phyloP scores from a whole-genome alignment of 164 flowering plant genomes.

The grape (Vitis vinifera) region DNA sequence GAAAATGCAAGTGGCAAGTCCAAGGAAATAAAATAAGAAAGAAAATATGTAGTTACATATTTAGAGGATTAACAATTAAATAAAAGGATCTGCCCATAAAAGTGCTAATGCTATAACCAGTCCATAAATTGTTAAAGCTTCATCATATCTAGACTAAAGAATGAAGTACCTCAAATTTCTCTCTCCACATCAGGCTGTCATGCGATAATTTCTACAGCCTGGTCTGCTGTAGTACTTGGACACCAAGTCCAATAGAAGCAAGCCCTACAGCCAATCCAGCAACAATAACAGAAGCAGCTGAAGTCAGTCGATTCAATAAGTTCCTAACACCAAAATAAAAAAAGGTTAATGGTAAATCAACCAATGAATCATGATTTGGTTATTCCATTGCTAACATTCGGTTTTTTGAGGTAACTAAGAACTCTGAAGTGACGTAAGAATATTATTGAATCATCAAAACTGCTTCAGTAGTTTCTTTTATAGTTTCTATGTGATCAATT shows the following conservation, averaged over 20 bases:
- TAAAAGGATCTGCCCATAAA: conserved; percentile 4
- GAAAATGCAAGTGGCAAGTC: too few species aligned
- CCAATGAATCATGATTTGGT: too few species aligned
- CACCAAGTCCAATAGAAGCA: not conserved
- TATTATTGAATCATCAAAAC: too few species aligned
- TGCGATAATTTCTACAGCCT: too few species aligned
- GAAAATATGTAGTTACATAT: too few species aligned
- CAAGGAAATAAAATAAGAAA: too few species aligned
- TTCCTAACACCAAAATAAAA: not conserved
- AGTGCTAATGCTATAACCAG: conserved; percentile 2
- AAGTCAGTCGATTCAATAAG: too few species aligned
- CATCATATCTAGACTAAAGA: conserved; percentile 9
- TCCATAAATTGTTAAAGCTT: conserved; percentile 12
- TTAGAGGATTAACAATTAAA: not conserved
- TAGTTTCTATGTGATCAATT: too few species aligned
- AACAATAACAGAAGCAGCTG: not conserved
- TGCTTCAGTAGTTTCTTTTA: too few species aligned
- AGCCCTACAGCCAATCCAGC: not conserved
- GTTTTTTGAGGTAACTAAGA: too few species aligned
- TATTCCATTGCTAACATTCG: too few species aligned
- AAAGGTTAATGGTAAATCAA: not conserved
- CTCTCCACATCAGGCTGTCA: not conserved
- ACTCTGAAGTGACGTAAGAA: too few species aligned
- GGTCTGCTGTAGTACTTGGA: not conserved
- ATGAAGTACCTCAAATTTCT: conserved; percentile 6